Percentiles rank a stretch among this genome's conserved stretches.
These are phyloP conservation scores for Trichomonas vaginalis DNA, from an alignment of 208 protist genomes.

Conservation along the genomic window DNA sequence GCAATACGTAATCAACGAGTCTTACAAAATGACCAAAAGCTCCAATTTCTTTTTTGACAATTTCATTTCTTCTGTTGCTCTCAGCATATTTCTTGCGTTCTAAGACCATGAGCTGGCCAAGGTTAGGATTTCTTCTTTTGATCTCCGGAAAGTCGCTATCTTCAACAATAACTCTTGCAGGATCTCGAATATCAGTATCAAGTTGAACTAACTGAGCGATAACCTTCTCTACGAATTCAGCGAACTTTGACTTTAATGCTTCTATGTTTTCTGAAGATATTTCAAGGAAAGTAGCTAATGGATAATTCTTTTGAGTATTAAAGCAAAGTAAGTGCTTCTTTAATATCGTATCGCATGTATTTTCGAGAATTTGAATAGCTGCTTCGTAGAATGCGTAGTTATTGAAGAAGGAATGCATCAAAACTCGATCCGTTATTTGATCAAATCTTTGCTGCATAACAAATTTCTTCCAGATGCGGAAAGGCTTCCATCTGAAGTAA, in stretches of 20 bases:
- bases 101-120: not conserved
- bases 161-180: not conserved
- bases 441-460: conserved; percentile 1
- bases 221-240: not conserved
- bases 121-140: not conserved
- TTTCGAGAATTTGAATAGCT: not conserved
- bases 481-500: not conserved
- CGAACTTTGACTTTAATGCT: not conserved
- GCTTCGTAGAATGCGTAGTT: not conserved
- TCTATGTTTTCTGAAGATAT: not conserved
- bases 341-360: not conserved
- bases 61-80: not conserved
- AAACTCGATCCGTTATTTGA: not conserved
- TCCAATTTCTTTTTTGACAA: not conserved
- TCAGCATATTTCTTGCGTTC: not conserved
- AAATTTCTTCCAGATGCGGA: not conserved
- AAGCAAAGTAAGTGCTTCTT: not conserved
- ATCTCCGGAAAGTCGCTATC: not conserved
- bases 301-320: not conserved
- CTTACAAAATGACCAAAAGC: not conserved
- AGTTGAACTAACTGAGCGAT: not conserved
- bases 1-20: not conserved
- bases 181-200: conserved; percentile 13
- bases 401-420: not conserved
- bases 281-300: not conserved